Evolutionary conservation across 2,329 filamentous ascomycete species (phyloP).

Genomic region (Talaromyces verruculosus): DNA sequence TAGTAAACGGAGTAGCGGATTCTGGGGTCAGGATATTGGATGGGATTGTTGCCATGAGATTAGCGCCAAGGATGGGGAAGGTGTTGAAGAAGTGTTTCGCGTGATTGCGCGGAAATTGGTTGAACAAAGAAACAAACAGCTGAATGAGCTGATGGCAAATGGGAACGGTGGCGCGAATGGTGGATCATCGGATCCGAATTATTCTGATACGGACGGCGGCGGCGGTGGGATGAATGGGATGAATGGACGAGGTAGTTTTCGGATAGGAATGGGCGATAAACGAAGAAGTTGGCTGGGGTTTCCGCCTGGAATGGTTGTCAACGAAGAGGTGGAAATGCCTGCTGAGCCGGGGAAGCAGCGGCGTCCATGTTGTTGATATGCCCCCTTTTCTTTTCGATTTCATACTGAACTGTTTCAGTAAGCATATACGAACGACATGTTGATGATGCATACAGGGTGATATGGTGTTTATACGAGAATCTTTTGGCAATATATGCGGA

Average conservation of each 20-base stretch:
- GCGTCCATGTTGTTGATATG: conserved; percentile 44
- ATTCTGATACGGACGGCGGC: conserved; percentile 43
- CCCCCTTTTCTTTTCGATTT: not conserved
- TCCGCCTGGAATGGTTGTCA: conserved; percentile 47
- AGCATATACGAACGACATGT: not conserved
- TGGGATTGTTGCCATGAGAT: conserved; percentile 99
- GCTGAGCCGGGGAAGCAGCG: conserved; percentile 36
- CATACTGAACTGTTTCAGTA: not conserved
- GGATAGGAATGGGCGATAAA: conserved; percentile 60
- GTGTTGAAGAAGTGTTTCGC: conserved; percentile 93
- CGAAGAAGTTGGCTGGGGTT: conserved; percentile 66
- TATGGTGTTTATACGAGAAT: not conserved
- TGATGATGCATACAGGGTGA: conserved; percentile 1
- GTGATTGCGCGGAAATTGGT: conserved; percentile 81
- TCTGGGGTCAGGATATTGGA: conserved; percentile 86
- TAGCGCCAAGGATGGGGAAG: conserved; percentile 87
- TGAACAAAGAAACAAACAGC: conserved; percentile 64
- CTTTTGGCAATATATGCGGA: conserved; percentile 22
- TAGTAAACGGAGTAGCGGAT: conserved; percentile 49
- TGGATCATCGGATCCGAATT: conserved; percentile 37
- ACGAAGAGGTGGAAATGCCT: conserved; percentile 34
- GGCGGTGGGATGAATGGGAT: conserved; percentile 21
- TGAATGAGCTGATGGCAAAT: not conserved
- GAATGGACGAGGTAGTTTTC: conserved; percentile 58
- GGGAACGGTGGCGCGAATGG: conserved; percentile 42